These are phyloP conservation scores for Croton setiger DNA, from an alignment of 441 rosid species.

Conservation along the genomic window DNA sequence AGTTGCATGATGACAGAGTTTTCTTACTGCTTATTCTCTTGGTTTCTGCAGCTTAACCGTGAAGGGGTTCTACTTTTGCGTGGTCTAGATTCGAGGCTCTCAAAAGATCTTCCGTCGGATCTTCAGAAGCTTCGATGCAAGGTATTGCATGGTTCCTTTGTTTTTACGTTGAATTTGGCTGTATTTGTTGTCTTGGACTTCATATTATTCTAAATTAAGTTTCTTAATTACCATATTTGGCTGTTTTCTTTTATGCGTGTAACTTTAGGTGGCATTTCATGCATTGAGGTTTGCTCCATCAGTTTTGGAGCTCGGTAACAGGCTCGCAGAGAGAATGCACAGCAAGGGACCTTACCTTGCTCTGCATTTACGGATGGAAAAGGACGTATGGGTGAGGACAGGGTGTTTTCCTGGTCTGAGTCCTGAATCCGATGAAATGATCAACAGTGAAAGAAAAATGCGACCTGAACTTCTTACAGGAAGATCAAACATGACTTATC, in stretches of 20 bases:
- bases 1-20: slow-evolving; percentile 1
- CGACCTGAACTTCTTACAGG: slow-evolving; percentile 91
- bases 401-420: slow-evolving; percentile 87
- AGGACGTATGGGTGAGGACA: slow-evolving; percentile 95
- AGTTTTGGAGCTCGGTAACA: slow-evolving; percentile 67
- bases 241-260: slow-evolving; percentile 15
- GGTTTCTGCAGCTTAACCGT: slow-evolving; percentile 58
- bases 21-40: slow-evolving; percentile 19
- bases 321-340: slow-evolving; percentile 70
- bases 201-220: neutral
- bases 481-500: slow-evolving; percentile 73
- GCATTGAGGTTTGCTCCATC: slow-evolving; percentile 71
- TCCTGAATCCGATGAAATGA: slow-evolving; percentile 65
- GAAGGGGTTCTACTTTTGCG: slow-evolving; percentile 85
- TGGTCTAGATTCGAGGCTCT: slow-evolving; percentile 88
- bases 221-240: neutral
- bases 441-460: slow-evolving; percentile 59
- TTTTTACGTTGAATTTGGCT: neutral
- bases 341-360: slow-evolving; percentile 87
- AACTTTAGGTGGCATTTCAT: slow-evolving; percentile 72
- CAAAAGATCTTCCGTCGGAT: slow-evolving; percentile 87
- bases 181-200: neutral
- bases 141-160: slow-evolving; percentile 31
- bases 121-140: slow-evolving; percentile 95
- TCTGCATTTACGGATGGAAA: slow-evolving; percentile 83